Conservation (phyloP, 2,329 filamentous ascomycete genomes). For the Nemania sp. region DNA sequence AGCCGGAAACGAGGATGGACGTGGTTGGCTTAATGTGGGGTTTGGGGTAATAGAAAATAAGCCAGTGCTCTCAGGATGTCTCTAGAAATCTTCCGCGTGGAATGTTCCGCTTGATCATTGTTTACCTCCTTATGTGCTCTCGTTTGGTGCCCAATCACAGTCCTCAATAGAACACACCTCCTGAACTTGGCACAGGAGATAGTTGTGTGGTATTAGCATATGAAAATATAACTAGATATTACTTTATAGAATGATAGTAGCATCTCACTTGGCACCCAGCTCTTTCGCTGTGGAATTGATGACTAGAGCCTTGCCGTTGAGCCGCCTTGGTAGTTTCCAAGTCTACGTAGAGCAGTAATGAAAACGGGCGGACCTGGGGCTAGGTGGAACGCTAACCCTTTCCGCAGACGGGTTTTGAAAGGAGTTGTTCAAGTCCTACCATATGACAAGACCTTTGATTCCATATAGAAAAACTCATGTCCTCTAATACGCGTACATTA, state of each 20-base stretch:
- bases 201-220: neutral
- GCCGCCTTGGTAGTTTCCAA: neutral
- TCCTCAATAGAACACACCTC: neutral
- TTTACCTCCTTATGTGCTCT: slow-evolving; percentile 1
- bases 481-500: slow-evolving; percentile 26
- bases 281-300: no score
- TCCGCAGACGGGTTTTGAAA: slow-evolving; percentile 12
- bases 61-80: neutral
- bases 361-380: neutral
- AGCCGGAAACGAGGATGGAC: neutral
- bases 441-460: slow-evolving; percentile 16
- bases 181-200: neutral
- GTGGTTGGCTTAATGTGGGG: neutral
- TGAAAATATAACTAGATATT: neutral
- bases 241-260: neutral
- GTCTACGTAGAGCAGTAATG: neutral
- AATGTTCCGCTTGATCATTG: neutral
- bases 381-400: slow-evolving; percentile 4
- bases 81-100: neutral
- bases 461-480: slow-evolving; percentile 12
- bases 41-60: neutral
- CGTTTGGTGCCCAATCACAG: slow-evolving; percentile 32
- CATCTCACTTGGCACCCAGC: neutral
- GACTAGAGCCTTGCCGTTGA: neutral
- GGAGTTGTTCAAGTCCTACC: slow-evolving; percentile 18